These are phyloP conservation scores for Globisporangium nunn DNA, from an alignment of 352 stramenopile genomes.

Conservation along the genomic window DNA sequence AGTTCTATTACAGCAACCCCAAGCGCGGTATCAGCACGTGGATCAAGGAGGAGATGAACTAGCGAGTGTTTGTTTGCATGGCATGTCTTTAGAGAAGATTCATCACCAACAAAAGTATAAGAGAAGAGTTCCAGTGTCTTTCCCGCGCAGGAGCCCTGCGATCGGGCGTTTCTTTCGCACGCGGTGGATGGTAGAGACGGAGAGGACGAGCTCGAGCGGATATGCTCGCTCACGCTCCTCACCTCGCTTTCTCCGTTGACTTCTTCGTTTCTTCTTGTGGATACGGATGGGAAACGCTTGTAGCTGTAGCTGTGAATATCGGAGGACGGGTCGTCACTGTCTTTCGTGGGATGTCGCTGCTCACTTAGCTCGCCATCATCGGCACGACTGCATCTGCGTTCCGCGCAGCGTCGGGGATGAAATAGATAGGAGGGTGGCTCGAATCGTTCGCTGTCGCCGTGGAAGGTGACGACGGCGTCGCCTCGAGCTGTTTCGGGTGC, in stretches of 20 bases:
- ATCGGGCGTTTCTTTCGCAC: neutral
- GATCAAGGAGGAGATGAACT: slow-evolving; percentile 85
- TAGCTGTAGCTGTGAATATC: neutral
- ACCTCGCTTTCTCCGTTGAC: too few species aligned
- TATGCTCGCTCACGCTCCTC: too few species aligned
- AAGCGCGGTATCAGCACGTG: slow-evolving; percentile 87
- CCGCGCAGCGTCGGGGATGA: slow-evolving; percentile 2
- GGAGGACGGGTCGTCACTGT: neutral
- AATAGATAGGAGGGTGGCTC: slow-evolving; percentile 9
- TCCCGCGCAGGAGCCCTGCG: neutral
- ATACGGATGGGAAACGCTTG: too few species aligned
- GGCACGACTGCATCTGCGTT: slow-evolving; percentile 7
- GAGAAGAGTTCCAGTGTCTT: neutral
- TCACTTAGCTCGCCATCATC: slow-evolving; percentile 12
- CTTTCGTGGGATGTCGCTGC: neutral
- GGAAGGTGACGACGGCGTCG: neutral
- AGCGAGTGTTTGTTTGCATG: slow-evolving; percentile 4
- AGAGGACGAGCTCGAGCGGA: too few species aligned
- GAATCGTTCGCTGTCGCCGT: neutral
- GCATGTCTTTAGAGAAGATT: neutral
- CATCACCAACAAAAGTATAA: neutral
- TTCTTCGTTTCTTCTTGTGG: neutral
- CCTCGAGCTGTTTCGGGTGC: slow-evolving; percentile 1
- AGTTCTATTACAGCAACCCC: slow-evolving; percentile 88
- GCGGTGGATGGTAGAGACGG: too few species aligned